Percentiles rank a stretch among this genome's conserved stretches.
These are phyloP conservation scores for Umbelopsis sp. DNA, from an alignment of 371 early-diverging fungal genomes.

Conservation along the genomic window DNA sequence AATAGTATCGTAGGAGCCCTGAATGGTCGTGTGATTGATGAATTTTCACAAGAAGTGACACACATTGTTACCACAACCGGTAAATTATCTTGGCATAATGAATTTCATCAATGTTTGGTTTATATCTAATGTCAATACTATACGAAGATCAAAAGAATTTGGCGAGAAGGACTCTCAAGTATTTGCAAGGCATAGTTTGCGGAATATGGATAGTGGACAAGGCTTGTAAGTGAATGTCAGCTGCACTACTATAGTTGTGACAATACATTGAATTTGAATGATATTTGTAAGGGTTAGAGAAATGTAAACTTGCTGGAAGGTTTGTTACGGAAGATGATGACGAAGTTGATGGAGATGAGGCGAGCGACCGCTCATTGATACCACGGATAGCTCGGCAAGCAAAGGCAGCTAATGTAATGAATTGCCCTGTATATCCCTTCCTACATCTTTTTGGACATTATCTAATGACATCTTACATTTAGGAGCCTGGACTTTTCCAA, in stretches of 20 bases:
- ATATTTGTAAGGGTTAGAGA: slow-evolving; percentile 34
- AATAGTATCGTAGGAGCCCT: not conserved
- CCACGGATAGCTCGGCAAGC: not conserved
- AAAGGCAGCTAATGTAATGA: not conserved
- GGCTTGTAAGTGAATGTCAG: slow-evolving; percentile 29
- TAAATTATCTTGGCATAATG: not conserved
- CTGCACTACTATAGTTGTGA: not conserved
- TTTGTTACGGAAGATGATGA: slow-evolving; percentile 40
- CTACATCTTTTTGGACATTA: not conserved
- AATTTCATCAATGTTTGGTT: not conserved
- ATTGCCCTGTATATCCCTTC: not conserved
- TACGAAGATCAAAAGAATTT: slow-evolving; percentile 32
- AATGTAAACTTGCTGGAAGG: slow-evolving; percentile 30
- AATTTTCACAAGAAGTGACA: slow-evolving; percentile 2
- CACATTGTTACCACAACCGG: not conserved
- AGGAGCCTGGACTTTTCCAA: not conserved
- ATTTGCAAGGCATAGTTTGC: slow-evolving; percentile 34
- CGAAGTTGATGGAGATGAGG: slow-evolving; percentile 41
- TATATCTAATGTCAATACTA: slow-evolving; percentile 21
- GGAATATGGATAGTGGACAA: slow-evolving; percentile 47
- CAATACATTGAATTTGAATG: not conserved
- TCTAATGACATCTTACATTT: not conserved
- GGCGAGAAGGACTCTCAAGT: slow-evolving; percentile 42
- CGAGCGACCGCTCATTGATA: not conserved
- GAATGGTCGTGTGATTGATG: not conserved